Evolutionary conservation across 2,329 filamentous ascomycete species (phyloP).

Genomic region (Fusarium chaquense): DNA sequence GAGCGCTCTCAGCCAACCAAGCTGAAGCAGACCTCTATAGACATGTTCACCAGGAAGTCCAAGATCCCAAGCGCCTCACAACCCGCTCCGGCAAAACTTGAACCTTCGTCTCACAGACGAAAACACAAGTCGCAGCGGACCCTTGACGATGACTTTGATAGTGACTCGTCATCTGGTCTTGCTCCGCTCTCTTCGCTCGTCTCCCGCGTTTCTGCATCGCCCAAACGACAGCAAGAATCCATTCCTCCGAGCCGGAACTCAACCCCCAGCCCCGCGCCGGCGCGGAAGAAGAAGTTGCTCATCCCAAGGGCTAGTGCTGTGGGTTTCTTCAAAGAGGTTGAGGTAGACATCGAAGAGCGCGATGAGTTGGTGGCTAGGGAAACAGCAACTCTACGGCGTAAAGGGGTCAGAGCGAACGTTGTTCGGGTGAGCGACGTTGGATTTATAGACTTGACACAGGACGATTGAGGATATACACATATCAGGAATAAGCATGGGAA

Average conservation of each 20-base stretch:
- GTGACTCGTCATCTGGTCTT: slow-evolving; percentile 38
- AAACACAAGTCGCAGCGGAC: not conserved
- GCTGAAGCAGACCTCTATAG: slow-evolving; percentile 53
- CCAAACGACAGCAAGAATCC: slow-evolving; percentile 20
- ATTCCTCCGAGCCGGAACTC: not conserved
- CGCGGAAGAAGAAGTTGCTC: slow-evolving; percentile 55
- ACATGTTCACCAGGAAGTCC: slow-evolving; percentile 45
- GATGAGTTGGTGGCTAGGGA: slow-evolving; percentile 44
- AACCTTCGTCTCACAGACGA: not conserved
- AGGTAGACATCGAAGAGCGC: slow-evolving; percentile 45
- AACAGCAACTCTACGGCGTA: slow-evolving; percentile 22
- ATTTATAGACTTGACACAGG: slow-evolving; percentile 52
- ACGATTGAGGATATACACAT: slow-evolving; percentile 35
- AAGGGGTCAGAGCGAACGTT: slow-evolving; percentile 33
- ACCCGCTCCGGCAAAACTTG: slow-evolving; percentile 1
- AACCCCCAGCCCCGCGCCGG: slow-evolving; percentile 37
- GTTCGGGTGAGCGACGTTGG: slow-evolving; percentile 51
- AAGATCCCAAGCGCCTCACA: slow-evolving; percentile 20
- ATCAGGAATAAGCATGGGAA: not conserved
- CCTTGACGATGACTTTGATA: slow-evolving; percentile 19
- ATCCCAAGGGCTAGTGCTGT: slow-evolving; percentile 53
- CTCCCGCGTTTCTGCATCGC: slow-evolving; percentile 16
- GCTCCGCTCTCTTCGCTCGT: slow-evolving; percentile 32
- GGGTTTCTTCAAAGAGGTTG: slow-evolving; percentile 56
- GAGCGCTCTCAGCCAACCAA: slow-evolving; percentile 25